A percentile compares a stretch with the other conserved stretches of the same genome.
These are phyloP conservation scores for Drechslera avenae DNA, from an alignment of 2,329 filamentous ascomycete species.

Conservation along the genomic window DNA sequence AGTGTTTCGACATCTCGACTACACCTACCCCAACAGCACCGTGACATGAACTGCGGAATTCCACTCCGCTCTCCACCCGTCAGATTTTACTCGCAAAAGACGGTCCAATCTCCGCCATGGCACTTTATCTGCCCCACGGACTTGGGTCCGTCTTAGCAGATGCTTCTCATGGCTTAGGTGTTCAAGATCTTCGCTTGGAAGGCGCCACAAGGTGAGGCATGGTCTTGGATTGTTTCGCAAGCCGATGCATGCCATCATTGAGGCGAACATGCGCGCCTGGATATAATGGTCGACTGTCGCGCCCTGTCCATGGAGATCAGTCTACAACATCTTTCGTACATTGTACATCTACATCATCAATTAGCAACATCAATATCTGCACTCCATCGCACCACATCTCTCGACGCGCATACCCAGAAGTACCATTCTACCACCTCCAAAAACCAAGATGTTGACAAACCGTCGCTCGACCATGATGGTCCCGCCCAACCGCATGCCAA, in stretches of 20 bases:
- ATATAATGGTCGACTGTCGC: slow-evolving; percentile 27
- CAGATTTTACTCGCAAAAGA: slow-evolving; percentile 7
- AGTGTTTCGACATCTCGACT: slow-evolving; percentile 24
- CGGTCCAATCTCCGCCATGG: slow-evolving; percentile 6
- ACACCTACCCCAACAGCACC: slow-evolving; percentile 14
- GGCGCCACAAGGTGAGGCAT: slow-evolving; percentile 25
- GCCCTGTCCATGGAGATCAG: background rate
- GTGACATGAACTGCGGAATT: slow-evolving; percentile 19
- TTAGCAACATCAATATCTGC: background rate
- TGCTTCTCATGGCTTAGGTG: slow-evolving; percentile 22
- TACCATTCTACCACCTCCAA: background rate
- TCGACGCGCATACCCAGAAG: background rate
- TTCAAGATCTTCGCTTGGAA: slow-evolving; percentile 22
- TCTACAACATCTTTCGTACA: background rate
- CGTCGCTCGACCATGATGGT: slow-evolving; percentile 45
- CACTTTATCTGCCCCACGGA: slow-evolving; percentile 17
- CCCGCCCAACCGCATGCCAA: slow-evolving; percentile 31
- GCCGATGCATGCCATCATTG: slow-evolving; percentile 15
- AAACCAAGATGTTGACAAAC: slow-evolving; percentile 42
- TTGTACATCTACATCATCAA: background rate
- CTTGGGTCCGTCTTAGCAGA: slow-evolving; percentile 19
- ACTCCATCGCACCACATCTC: background rate
- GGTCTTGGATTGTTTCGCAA: slow-evolving; percentile 34
- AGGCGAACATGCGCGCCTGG: background rate
- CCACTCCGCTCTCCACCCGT: slow-evolving; percentile 20